These are phyloP conservation scores for Populus hybrid DNA, from an alignment of 441 rosid species.

Conservation along the genomic window DNA sequence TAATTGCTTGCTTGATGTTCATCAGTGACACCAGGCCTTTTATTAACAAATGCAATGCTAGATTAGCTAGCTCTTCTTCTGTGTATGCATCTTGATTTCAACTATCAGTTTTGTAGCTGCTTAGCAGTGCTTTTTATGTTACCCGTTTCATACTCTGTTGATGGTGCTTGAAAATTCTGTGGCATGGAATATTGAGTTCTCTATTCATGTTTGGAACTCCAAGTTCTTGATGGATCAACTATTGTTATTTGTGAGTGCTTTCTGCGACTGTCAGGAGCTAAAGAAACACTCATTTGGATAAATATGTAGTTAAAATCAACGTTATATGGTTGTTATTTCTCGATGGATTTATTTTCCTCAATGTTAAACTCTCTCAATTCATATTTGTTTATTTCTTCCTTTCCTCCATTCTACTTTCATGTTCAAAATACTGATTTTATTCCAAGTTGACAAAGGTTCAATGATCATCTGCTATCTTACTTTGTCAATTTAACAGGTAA, in stretches of 20 bases:
- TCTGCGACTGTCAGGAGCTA: neutral
- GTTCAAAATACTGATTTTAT: neutral
- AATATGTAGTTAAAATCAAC: neutral
- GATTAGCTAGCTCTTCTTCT: neutral
- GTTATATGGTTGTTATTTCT: neutral
- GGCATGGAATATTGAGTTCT: neutral
- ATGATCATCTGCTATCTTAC: neutral
- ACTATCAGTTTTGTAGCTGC: neutral
- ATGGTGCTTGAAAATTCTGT: neutral
- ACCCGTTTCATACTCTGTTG: neutral
- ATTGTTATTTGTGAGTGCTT: neutral
- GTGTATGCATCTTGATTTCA: neutral
- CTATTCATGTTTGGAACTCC: slow-evolving; percentile 1
- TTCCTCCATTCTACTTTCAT: neutral
- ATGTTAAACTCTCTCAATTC: neutral
- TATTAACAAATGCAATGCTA: neutral
- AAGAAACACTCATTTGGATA: neutral
- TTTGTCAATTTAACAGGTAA: slow-evolving; percentile 55
- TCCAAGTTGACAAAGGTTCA: neutral
- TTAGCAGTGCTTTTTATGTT: neutral
- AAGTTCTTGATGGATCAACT: neutral
- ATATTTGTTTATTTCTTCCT: neutral
- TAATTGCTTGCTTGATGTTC: too few species aligned
- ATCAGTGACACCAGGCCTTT: neutral
- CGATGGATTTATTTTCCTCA: neutral